phyloP scores from a whole-genome alignment of 2,329 filamentous ascomycete species.

The Alternaria sp. region DNA sequence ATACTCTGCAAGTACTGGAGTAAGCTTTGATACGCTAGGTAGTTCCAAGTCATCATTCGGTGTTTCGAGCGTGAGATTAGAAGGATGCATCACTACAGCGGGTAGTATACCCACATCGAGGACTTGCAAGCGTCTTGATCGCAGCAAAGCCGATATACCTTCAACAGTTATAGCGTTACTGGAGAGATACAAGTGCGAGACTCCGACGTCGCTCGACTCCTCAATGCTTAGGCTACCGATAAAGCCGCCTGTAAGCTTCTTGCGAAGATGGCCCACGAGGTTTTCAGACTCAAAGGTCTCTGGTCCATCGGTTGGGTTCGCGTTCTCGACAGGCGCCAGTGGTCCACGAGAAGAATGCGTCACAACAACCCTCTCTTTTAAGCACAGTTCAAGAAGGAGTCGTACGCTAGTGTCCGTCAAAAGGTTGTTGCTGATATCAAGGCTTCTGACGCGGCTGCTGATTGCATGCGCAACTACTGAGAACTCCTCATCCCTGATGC shows the following conservation, averaged over 20 bases:
- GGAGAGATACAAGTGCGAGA: constrained; percentile 66
- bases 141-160: constrained; percentile 60
- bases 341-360: constrained; percentile 17
- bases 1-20: constrained; percentile 56
- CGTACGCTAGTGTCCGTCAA: constrained; percentile 63
- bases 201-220: constrained; percentile 59
- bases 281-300: constrained; percentile 49
- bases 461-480: constrained; percentile 60
- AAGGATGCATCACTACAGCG: constrained; percentile 17
- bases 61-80: background rate
- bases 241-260: constrained; percentile 47
- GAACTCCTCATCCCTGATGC: constrained; percentile 60
- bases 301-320: constrained; percentile 44
- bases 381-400: constrained; percentile 59
- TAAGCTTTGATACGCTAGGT: constrained; percentile 62
- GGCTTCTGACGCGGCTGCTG: constrained; percentile 58
- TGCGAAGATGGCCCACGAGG: constrained; percentile 60
- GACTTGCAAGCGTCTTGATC: constrained; percentile 59
- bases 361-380: constrained; percentile 40
- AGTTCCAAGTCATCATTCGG: constrained; percentile 35
- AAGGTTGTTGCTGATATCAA: constrained; percentile 64
- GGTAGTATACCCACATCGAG: constrained; percentile 61
- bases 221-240: constrained; percentile 63
- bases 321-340: constrained; percentile 30
- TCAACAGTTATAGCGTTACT: constrained; percentile 63